Conservation (phyloP, 2,329 filamentous ascomycete genomes). For the Plectosphaerella cucumerina region DNA sequence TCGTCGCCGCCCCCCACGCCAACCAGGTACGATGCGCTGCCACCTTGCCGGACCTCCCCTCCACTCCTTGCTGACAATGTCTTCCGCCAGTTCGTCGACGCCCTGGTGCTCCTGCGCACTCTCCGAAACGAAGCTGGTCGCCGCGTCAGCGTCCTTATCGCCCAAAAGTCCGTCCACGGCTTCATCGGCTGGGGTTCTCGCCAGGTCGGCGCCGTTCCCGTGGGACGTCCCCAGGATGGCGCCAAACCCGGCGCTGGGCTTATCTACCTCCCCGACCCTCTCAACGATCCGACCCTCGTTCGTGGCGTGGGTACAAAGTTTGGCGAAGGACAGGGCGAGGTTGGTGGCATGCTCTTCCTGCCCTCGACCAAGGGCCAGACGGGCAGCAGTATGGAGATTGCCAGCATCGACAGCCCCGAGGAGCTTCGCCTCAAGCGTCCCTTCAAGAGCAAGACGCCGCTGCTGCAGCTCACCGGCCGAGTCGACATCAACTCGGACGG, state of each 20-base stretch:
- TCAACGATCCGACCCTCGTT: slow-evolving; percentile 77
- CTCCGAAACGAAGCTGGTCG: slow-evolving; percentile 82
- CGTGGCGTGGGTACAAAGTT: slow-evolving; percentile 81
- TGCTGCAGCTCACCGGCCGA: slow-evolving; percentile 78
- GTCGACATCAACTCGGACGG: slow-evolving; percentile 67
- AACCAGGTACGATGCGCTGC: slow-evolving; percentile 66
- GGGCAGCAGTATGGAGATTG: slow-evolving; percentile 78
- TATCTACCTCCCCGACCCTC: slow-evolving; percentile 85
- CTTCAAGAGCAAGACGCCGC: slow-evolving; percentile 71
- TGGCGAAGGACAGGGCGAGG: slow-evolving; percentile 63
- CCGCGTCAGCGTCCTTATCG: slow-evolving; percentile 87
- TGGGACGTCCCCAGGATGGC: slow-evolving; percentile 84
- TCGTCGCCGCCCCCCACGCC: slow-evolving; percentile 94
- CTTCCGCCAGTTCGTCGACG: slow-evolving; percentile 76
- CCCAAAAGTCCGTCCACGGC: slow-evolving; percentile 90
- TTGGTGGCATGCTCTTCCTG: slow-evolving; percentile 80
- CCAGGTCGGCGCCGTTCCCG: slow-evolving; percentile 85
- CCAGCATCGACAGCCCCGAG: slow-evolving; percentile 72
- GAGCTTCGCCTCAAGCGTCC: slow-evolving; percentile 84
- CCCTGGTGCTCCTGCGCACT: slow-evolving; percentile 86
- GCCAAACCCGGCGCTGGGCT: slow-evolving; percentile 75
- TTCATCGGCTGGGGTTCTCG: slow-evolving; percentile 87
- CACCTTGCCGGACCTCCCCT: background rate
- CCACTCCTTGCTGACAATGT: background rate
- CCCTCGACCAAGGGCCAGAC: slow-evolving; percentile 75